These are phyloP conservation scores for Blastobotrys buckinghamii DNA, from an alignment of 1,139 yeast species.

Conservation along the genomic window DNA sequence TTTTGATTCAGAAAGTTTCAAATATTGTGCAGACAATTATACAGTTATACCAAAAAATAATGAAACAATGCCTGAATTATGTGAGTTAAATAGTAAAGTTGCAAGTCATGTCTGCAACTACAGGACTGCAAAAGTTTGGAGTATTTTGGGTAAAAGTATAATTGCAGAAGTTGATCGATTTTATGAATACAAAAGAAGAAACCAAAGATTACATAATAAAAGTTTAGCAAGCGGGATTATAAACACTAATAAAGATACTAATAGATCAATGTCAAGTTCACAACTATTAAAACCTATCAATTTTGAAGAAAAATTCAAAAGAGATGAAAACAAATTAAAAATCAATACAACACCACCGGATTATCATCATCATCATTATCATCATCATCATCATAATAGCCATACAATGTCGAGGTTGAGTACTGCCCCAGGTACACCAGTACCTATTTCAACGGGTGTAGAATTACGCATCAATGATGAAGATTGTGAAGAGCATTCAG, in stretches of 20 bases:
- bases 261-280: slow-evolving; percentile 2
- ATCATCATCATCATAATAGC: too few species aligned
- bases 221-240: too few species aligned
- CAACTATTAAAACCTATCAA: neutral
- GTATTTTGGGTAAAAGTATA: slow-evolving; percentile 52
- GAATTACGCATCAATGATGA: slow-evolving; percentile 1
- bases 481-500: neutral
- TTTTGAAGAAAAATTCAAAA: neutral
- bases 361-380: too few species aligned
- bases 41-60: slow-evolving; percentile 40
- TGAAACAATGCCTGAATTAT: slow-evolving; percentile 46
- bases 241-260: neutral
- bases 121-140: slow-evolving; percentile 67
- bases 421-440: slow-evolving; percentile 8
- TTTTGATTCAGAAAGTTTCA: slow-evolving; percentile 22
- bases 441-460: slow-evolving; percentile 8
- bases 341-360: neutral
- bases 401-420: neutral
- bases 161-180: slow-evolving; percentile 37
- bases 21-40: slow-evolving; percentile 30
- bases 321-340: neutral
- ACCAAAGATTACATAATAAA: neutral
- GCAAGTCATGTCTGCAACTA: slow-evolving; percentile 50
- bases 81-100: slow-evolving; percentile 52
- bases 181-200: neutral